These are phyloP conservation scores for Puccinia triticina DNA, from an alignment of 1,284 basidiomycete genomes.

Conservation along the genomic window DNA sequence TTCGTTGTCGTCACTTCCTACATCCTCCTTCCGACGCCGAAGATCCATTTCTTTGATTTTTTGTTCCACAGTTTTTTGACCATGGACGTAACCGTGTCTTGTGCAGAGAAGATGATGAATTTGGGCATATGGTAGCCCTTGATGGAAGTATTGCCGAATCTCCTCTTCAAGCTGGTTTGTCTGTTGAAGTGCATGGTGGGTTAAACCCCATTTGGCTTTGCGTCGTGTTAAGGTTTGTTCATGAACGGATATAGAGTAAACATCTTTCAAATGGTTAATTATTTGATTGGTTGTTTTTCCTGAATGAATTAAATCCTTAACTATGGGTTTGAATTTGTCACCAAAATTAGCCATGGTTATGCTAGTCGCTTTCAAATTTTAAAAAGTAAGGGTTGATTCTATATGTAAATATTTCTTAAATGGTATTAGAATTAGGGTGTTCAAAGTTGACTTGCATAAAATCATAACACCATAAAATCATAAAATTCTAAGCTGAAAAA, in stretches of 20 bases:
- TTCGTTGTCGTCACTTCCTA: not conserved
- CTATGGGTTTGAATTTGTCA: no score
- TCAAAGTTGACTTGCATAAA: no score
- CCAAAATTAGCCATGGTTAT: no score
- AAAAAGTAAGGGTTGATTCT: no score
- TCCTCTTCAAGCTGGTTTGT: not conserved
- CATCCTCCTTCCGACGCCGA: not conserved
- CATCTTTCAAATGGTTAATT: not conserved
- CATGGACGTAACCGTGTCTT: not conserved
- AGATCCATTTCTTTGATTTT: not conserved
- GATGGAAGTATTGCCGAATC: not conserved
- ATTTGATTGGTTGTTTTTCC: no score
- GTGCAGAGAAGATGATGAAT: not conserved
- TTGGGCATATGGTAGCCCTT: not conserved
- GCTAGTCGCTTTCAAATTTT: no score
- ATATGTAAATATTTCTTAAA: no score
- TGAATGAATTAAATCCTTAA: no score
- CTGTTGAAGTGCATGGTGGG: not conserved
- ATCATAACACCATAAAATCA: no score
- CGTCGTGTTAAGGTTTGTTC: not conserved
- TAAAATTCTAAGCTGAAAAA: no score
- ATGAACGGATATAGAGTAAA: not conserved
- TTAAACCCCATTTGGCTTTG: not conserved
- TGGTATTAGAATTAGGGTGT: no score
- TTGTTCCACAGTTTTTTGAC: not conserved